These are phyloP conservation scores for Corynascus novoguineensis DNA, from an alignment of 495 filamentous ascomycete species.

Conservation along the genomic window DNA sequence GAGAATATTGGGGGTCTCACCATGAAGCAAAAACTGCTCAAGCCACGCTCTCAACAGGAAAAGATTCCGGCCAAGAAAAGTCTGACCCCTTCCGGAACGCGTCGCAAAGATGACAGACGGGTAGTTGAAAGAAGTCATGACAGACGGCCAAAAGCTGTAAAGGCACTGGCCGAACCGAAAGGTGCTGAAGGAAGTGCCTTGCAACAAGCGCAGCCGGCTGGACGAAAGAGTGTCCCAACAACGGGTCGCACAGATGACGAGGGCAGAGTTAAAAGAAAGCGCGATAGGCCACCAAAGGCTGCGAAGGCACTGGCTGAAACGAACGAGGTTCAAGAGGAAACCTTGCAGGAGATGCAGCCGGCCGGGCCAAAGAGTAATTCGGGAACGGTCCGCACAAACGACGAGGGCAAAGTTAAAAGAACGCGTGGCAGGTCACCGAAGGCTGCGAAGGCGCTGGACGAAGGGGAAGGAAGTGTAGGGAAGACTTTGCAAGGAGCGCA, in stretches of 20 bases:
- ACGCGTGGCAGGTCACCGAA: too few species aligned
- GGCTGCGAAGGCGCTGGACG: too few species aligned
- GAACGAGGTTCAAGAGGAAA: neutral
- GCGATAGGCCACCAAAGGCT: neutral
- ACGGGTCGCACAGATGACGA: too few species aligned
- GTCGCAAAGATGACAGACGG: too few species aligned
- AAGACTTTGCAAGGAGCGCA: neutral
- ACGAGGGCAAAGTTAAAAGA: too few species aligned
- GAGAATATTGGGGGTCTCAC: neutral
- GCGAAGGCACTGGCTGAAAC: neutral
- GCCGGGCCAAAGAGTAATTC: neutral
- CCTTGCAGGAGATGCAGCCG: neutral
- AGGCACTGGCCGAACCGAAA: neutral
- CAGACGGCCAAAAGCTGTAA: neutral
- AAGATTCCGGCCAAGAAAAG: neutral
- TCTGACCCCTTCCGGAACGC: neutral
- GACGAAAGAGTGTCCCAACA: neutral
- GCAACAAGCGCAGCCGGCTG: neutral
- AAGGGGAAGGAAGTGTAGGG: too few species aligned
- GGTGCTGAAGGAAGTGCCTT: neutral
- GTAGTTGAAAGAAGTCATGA: neutral
- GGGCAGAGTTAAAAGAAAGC: too few species aligned
- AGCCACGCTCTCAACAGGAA: neutral
- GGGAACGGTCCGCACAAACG: too few species aligned
- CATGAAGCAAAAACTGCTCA: constrained; percentile 6